Base-by-base conservation (phyloP, 1,284 basidiomycete genomes). In the Xerocomus nothofagi region DNA sequence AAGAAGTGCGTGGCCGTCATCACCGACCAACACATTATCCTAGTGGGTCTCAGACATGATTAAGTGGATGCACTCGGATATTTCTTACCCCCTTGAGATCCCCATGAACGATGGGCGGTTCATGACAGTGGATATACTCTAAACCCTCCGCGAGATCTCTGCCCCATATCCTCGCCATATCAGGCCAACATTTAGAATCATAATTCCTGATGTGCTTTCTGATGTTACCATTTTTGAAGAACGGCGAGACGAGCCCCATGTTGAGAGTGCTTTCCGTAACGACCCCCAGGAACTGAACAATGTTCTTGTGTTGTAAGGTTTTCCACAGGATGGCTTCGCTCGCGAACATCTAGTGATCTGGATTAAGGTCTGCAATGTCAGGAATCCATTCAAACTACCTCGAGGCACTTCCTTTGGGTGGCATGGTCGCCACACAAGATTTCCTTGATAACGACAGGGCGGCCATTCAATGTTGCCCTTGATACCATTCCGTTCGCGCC, bases 1-100 rank as follows among this genome's bases (percentile, higher is more conserved):
- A 15, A 75, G 51, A 33, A 62, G 54, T 23, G 70, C 72, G n/a
- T 59, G 54, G 17, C 47, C 53, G 0, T 27, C 24, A 17, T 59
- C 43, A 32, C 59, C 61, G 6, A 73, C 59, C 39, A 75, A 49
- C 10, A 73, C 55, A 47, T 71, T 71, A 24, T 62, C 60, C 69
- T 73, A 51, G 7, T 33, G 20, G 23, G 4, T 18, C 3, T 57
- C 44, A 57, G 53, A 38, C 31, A 37, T 10, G 15, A 44, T 30
- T 36, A 27, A 34, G n/a, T 17, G 17, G 42, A 36, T 20, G 12
- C 3, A 18, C 9, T 44, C 11, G 18, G 31, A 38, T 32, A 18
- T 34, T 23, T 45, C 72, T 60, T 49, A 72, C 71, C 37, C 59
- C 62, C 47, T 73, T 75, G 32, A 75, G 50, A 41, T 73, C 73